A percentile compares a stretch with the other conserved stretches of the same genome.
Evolutionary conservation across 2,329 filamentous ascomycete species (phyloP).

Genomic region (Botryotinia calthae): DNA sequence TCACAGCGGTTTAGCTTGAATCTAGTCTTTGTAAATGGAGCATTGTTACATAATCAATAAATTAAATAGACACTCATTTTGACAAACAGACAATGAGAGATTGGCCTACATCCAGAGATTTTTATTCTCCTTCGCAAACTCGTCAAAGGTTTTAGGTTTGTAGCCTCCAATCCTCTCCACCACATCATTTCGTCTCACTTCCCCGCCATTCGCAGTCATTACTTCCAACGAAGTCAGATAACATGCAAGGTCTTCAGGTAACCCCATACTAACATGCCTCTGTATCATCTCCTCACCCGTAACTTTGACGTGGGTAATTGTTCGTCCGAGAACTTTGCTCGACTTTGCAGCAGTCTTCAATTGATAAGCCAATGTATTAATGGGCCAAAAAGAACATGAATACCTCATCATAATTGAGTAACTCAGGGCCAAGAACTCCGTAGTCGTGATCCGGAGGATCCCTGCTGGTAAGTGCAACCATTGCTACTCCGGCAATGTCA

Average conservation of each 20-base stretch:
- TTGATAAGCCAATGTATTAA: background rate
- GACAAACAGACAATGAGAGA: background rate
- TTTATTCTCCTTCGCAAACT: background rate
- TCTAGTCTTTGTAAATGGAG: background rate
- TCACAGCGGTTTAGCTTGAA: background rate
- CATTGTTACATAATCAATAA: background rate
- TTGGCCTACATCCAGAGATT: background rate
- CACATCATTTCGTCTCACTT: background rate
- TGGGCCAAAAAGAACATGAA: background rate
- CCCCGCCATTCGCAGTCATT: background rate
- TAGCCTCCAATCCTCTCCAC: background rate
- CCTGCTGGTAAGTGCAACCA: background rate
- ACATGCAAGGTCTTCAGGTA: background rate
- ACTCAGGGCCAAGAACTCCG: background rate
- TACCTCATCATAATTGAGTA: slow-evolving; percentile 7
- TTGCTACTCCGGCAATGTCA: slow-evolving; percentile 1
- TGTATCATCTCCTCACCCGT: background rate
- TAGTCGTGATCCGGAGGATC: background rate
- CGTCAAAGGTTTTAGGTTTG: background rate
- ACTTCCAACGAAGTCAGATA: slow-evolving; percentile 1
- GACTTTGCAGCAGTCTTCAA: background rate
- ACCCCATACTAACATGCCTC: background rate
- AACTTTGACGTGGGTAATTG: background rate
- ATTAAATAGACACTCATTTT: background rate
- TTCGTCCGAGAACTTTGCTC: background rate